These are phyloP conservation scores for Ophiocytium majus DNA, from an alignment of 352 stramenopile genomes.

Conservation along the genomic window DNA sequence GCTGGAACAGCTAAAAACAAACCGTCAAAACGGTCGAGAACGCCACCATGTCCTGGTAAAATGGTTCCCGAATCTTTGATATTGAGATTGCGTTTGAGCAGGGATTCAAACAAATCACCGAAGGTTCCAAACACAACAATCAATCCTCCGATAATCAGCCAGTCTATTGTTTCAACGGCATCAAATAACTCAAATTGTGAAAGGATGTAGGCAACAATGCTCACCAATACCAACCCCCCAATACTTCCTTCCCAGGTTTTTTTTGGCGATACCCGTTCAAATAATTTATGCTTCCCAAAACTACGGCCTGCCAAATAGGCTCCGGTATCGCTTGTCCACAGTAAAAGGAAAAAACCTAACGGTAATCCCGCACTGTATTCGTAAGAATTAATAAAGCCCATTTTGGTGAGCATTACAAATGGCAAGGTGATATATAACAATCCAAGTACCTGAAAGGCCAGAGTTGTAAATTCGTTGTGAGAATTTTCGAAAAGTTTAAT, in stretches of 20 bases:
- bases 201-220: neutral
- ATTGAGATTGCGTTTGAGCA: neutral
- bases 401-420: neutral
- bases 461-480: too few relatives aligned
- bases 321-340: neutral
- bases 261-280: neutral
- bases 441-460: neutral
- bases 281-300: constrained; percentile 1
- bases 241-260: constrained; percentile 11
- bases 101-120: neutral
- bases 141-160: neutral
- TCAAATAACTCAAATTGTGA: neutral
- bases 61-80: neutral
- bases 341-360: neutral
- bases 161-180: neutral
- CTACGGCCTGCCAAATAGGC: neutral
- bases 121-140: neutral
- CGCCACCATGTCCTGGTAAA: neutral
- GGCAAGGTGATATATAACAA: neutral
- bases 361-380: neutral
- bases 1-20: neutral
- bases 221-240: neutral
- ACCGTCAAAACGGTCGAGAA: constrained; percentile 8
- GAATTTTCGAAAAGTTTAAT: too few relatives aligned
- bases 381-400: neutral